phyloP scores from a whole-genome alignment of 768 basidiomycete species.

The Kwoniella sp. region DNA sequence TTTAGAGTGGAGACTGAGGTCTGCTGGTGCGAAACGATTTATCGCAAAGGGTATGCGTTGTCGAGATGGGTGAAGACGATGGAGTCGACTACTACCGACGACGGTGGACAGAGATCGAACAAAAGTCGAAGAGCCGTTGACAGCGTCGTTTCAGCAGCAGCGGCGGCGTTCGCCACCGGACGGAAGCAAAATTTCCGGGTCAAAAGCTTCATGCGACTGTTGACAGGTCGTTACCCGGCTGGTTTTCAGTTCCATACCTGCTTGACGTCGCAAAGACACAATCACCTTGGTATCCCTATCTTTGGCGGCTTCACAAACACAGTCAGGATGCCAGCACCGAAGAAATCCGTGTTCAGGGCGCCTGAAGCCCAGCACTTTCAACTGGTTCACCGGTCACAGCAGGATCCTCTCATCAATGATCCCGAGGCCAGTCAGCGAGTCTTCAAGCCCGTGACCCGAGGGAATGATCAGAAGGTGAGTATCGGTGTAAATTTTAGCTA shows the following conservation, averaged over 20 bases:
- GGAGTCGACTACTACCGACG: too few relatives aligned
- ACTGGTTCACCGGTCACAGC: slow-evolving; percentile 90
- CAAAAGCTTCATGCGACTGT: too few relatives aligned
- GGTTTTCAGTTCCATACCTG: too few relatives aligned
- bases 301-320: not conserved
- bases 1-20: not conserved
- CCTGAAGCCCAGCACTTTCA: slow-evolving; percentile 91
- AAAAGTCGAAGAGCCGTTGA: too few relatives aligned
- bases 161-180: slow-evolving; percentile 1
- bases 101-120: too few relatives aligned
- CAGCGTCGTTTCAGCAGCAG: not conserved
- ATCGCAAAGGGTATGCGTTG: not conserved
- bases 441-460: slow-evolving; percentile 73
- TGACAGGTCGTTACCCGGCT: too few relatives aligned
- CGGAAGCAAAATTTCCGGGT: slow-evolving; percentile 37
- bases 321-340: slow-evolving; percentile 29
- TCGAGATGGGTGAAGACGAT: slow-evolving; percentile 7
- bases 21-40: not conserved
- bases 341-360: slow-evolving; percentile 73
- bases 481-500: not conserved
- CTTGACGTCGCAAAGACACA: not conserved
- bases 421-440: slow-evolving; percentile 82
- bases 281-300: not conserved
- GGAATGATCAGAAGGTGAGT: slow-evolving; percentile 56
- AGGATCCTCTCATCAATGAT: slow-evolving; percentile 93